A percentile compares a stretch with the other conserved stretches of the same genome.
phyloP scores from a whole-genome alignment of 345 rosid species.

The Eucalyptus marginata region DNA sequence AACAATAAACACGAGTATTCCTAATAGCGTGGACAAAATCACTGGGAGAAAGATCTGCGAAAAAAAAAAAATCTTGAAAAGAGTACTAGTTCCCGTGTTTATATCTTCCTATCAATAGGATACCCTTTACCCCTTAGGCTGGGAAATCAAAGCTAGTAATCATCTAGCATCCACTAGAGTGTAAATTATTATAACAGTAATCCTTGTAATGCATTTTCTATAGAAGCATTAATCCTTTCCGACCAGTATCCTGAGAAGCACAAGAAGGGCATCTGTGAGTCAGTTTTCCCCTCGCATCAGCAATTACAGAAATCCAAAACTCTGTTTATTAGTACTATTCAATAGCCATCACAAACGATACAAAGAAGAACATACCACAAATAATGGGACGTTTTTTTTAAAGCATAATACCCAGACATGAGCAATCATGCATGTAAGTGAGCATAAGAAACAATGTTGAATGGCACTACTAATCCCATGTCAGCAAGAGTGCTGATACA shows the following conservation, averaged over 20 bases:
- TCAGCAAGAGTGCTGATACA: conserved; percentile 90
- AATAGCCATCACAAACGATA: not conserved
- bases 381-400: not conserved
- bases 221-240: too few species aligned
- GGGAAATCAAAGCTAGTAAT: not conserved
- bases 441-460: conserved; percentile 93
- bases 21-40: too few species aligned
- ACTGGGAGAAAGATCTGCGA: too few species aligned
- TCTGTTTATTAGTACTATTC: not conserved
- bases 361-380: not conserved
- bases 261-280: too few species aligned
- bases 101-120: not conserved
- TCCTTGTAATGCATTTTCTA: not conserved
- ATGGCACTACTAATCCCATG: conserved; percentile 91
- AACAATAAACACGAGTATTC: too few species aligned
- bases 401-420: conserved; percentile 67
- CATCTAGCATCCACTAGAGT: not conserved
- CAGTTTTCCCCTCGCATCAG: too few species aligned
- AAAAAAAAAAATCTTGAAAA: not conserved
- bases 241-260: too few species aligned
- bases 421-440: conserved; percentile 71
- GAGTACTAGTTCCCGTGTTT: not conserved
- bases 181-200: not conserved
- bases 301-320: not conserved
- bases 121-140: too few species aligned